Evolutionary conservation across 2,329 filamentous ascomycete species (phyloP).

Genomic region (Fusarium albidum): DNA sequence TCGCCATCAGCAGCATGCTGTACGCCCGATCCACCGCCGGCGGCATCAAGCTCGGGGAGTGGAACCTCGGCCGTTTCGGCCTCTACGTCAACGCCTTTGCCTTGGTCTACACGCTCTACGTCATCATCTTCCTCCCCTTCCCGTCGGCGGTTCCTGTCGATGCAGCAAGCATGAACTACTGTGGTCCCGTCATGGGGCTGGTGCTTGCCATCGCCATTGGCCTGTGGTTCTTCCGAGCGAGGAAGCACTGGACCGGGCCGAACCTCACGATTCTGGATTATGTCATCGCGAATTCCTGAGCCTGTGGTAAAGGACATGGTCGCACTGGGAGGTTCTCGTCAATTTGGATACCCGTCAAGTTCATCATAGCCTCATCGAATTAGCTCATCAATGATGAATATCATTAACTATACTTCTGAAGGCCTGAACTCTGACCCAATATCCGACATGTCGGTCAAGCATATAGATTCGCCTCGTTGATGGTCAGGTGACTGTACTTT

Average conservation of each 20-base stretch:
- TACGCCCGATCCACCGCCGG: conserved; percentile 25
- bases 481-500: too few relatives aligned
- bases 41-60: conserved; percentile 34
- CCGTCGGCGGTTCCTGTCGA: conserved; percentile 36
- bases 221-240: conserved; percentile 30
- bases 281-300: conserved; percentile 28
- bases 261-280: conserved; percentile 39
- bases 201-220: conserved; percentile 30
- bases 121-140: conserved; percentile 39
- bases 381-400: too few relatives aligned
- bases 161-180: conserved; percentile 36
- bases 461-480: too few relatives aligned
- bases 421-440: too few relatives aligned
- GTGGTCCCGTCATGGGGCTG: conserved; percentile 35
- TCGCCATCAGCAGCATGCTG: conserved; percentile 36
- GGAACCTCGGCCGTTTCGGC: conserved; percentile 34
- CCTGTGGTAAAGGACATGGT: not conserved
- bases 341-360: too few relatives aligned
- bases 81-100: conserved; percentile 32
- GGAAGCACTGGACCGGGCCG: conserved; percentile 35
- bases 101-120: conserved; percentile 34
- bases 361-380: too few relatives aligned
- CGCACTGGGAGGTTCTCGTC: too few relatives aligned
- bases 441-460: too few relatives aligned
- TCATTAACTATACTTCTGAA: too few relatives aligned